phyloP scores from a whole-genome alignment of 192 early-diverging fungal species.

The Spinellus fusiger region DNA sequence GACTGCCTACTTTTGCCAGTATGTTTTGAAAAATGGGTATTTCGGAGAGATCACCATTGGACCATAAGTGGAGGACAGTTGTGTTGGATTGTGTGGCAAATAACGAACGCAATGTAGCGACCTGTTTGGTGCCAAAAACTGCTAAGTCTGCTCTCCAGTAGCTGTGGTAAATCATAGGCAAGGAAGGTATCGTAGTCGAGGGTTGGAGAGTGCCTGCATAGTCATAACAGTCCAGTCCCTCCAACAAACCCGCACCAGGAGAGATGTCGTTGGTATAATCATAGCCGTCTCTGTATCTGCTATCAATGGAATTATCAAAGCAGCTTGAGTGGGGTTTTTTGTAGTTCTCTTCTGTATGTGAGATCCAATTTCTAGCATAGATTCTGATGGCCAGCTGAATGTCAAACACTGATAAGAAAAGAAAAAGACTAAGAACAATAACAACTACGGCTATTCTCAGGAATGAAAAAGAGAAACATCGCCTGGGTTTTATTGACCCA shows the following conservation, averaged over 20 bases:
- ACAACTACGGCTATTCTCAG: constrained; percentile 12
- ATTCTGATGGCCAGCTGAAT: constrained; percentile 33
- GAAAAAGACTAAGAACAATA: constrained; percentile 5
- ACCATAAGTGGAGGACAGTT: constrained; percentile 34
- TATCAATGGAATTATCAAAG: constrained; percentile 24
- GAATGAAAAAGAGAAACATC: constrained; percentile 9
- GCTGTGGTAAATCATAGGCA: constrained; percentile 29
- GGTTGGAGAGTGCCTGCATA: constrained; percentile 33
- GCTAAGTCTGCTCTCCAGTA: constrained; percentile 40
- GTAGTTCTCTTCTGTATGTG: constrained; percentile 27
- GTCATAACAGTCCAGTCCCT: constrained; percentile 42
- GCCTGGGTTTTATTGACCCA: constrained; percentile 18
- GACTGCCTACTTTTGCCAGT: constrained; percentile 11
- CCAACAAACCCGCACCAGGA: constrained; percentile 24
- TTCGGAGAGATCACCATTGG: constrained; percentile 30
- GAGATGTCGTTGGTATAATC: constrained; percentile 24
- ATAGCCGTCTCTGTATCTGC: constrained; percentile 16
- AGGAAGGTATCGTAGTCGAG: background rate
- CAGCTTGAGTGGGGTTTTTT: constrained; percentile 28
- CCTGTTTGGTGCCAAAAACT: constrained; percentile 32
- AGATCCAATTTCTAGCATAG: constrained; percentile 35
- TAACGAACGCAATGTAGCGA: constrained; percentile 35
- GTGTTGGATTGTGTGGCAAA: constrained; percentile 35
- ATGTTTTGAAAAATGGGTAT: constrained; percentile 21
- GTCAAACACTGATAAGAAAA: constrained; percentile 27